phyloP scores from a whole-genome alignment of 345 rosid species.

The Lepidium africanum region DNA sequence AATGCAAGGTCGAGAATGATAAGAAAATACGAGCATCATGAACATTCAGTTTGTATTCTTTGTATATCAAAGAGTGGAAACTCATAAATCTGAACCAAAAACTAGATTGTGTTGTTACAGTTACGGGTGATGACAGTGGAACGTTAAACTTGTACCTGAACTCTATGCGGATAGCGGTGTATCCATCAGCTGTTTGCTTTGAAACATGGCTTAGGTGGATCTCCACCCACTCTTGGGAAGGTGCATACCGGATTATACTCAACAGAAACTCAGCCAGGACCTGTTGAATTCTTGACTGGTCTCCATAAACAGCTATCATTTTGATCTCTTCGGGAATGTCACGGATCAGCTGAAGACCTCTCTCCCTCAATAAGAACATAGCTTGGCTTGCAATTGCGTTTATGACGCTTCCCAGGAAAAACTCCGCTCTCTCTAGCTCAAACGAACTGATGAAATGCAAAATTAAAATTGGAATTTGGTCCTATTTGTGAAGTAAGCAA shows the following conservation, averaged over 20 bases:
- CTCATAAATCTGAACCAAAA: background rate
- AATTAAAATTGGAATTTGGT: background rate
- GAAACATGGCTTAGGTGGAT: constrained; percentile 61
- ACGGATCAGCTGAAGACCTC: constrained; percentile 78
- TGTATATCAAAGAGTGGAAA: background rate
- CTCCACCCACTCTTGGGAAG: constrained; percentile 89
- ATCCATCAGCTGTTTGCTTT: constrained; percentile 50
- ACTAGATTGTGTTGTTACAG: background rate
- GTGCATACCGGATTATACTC: constrained; percentile 75
- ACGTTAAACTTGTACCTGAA: constrained; percentile 50
- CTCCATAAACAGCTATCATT: constrained; percentile 72
- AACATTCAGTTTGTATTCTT: background rate
- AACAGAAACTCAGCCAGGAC: constrained; percentile 81
- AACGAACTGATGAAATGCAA: constrained; percentile 41
- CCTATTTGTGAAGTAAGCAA: background rate
- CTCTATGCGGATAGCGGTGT: constrained; percentile 45
- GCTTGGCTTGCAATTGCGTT: constrained; percentile 97
- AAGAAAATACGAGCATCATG: background rate
- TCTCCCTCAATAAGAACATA: constrained; percentile 65
- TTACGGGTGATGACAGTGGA: background rate
- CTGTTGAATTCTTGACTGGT: constrained; percentile 88
- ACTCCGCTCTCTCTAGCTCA: constrained; percentile 73
- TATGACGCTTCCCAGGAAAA: constrained; percentile 75
- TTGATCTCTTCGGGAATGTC: constrained; percentile 95
- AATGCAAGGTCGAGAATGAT: too few relatives aligned